These are phyloP conservation scores for Laetiporus sulphureus DNA, from an alignment of 1,284 basidiomycete species.

Conservation along the genomic window DNA sequence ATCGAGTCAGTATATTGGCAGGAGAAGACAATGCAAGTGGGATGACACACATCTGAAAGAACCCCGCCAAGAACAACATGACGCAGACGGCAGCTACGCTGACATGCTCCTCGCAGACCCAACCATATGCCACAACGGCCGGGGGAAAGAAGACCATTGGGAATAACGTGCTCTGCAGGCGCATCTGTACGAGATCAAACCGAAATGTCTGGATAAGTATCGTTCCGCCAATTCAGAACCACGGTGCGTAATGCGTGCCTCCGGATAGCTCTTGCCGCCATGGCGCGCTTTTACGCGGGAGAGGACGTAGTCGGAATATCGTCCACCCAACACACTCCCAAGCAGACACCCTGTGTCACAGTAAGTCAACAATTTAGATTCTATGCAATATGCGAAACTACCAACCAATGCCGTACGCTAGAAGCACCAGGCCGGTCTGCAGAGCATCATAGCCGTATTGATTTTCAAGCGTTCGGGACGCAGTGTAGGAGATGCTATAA, in stretches of 20 bases:
- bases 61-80: conserved; percentile 59
- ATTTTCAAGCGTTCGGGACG: conserved; percentile 56
- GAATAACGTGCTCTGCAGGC: conserved; percentile 57
- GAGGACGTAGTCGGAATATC: conserved; percentile 68
- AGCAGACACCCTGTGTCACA: too few relatives aligned
- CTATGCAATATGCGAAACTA: too few relatives aligned
- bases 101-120: conserved; percentile 61
- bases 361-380: too few relatives aligned
- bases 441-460: conserved; percentile 68
- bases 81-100: conserved; percentile 59
- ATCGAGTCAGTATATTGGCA: neutral
- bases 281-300: conserved; percentile 48
- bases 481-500: conserved; percentile 69
- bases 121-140: conserved; percentile 65
- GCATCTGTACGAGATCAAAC: conserved; percentile 48
- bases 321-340: conserved; percentile 72
- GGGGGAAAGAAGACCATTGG: conserved; percentile 53
- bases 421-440: conserved; percentile 67
- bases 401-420: conserved; percentile 72
- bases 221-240: neutral
- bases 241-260: conserved; percentile 36
- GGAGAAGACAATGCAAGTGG: neutral
- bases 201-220: too few relatives aligned
- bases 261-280: conserved; percentile 55
- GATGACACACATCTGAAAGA: conserved; percentile 53